Percentiles rank a stretch among this genome's conserved stretches.
Conservation (phyloP, 2,329 filamentous ascomycete genomes). For the Microsporum audouinii region DNA sequence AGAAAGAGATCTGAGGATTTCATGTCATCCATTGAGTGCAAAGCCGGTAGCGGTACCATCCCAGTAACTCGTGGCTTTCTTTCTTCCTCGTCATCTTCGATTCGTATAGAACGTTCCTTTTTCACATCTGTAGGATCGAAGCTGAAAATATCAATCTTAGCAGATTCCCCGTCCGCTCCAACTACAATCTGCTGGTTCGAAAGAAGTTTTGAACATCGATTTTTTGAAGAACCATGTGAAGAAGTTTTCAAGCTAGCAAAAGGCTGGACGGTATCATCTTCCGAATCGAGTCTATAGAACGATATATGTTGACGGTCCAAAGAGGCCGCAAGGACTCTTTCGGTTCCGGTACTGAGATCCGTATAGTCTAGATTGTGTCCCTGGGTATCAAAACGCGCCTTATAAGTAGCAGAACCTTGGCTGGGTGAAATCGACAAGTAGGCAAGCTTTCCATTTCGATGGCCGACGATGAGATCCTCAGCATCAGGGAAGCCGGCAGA, state of each 20-base stretch:
- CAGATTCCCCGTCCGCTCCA: slow-evolving; percentile 35
- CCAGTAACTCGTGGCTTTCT: slow-evolving; percentile 24
- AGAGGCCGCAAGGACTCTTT: slow-evolving; percentile 41
- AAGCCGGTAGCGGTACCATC: slow-evolving; percentile 27
- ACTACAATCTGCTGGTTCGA: slow-evolving; percentile 41
- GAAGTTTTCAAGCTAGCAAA: slow-evolving; percentile 26
- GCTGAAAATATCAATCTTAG: slow-evolving; percentile 41
- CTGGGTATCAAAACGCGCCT: slow-evolving; percentile 36
- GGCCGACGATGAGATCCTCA: slow-evolving; percentile 44
- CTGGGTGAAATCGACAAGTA: slow-evolving; percentile 28
- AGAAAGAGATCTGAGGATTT: slow-evolving; percentile 44
- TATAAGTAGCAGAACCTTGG: slow-evolving; percentile 21
- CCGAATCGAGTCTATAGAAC: slow-evolving; percentile 35
- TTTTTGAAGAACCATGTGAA: slow-evolving; percentile 20
- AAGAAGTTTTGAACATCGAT: slow-evolving; percentile 45
- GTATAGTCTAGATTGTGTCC: slow-evolving; percentile 37
- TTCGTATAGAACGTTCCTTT: slow-evolving; percentile 27
- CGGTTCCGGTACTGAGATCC: slow-evolving; percentile 32
- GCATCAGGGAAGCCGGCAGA: slow-evolving; percentile 21
- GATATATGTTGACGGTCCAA: slow-evolving; percentile 39
- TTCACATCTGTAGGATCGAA: slow-evolving; percentile 37
- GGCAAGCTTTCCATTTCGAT: slow-evolving; percentile 43
- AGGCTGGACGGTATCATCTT: slow-evolving; percentile 26
- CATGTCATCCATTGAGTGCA: slow-evolving; percentile 15
- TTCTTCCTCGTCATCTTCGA: slow-evolving; percentile 24